Percentiles rank a stretch among this genome's conserved stretches.
Conservation (phyloP, 2,329 filamentous ascomycete genomes). For the Aspergillus awamori region DNA sequence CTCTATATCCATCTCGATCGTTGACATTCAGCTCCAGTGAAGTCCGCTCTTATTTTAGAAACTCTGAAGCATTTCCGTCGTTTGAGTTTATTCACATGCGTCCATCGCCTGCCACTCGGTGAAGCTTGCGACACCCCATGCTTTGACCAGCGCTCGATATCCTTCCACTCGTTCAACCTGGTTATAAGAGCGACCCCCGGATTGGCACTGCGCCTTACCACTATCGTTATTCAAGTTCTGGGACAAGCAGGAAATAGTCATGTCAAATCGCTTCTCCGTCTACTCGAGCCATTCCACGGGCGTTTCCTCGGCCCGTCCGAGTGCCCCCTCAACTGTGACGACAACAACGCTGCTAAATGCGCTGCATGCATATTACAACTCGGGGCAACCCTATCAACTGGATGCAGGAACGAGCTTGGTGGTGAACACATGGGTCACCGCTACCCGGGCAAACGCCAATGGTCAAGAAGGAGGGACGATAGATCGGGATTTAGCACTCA, state of each 20-base stretch:
- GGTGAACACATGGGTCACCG: slow-evolving; percentile 93
- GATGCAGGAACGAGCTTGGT: slow-evolving; percentile 90
- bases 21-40: neutral
- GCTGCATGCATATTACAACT: slow-evolving; percentile 84
- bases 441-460: slow-evolving; percentile 68
- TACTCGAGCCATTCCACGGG: slow-evolving; percentile 64
- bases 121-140: slow-evolving; percentile 5
- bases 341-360: slow-evolving; percentile 91
- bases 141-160: neutral
- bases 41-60: neutral
- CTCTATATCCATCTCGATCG: neutral
- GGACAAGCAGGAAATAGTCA: slow-evolving; percentile 38
- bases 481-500: slow-evolving; percentile 73
- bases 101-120: slow-evolving; percentile 2
- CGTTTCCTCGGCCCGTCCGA: slow-evolving; percentile 55
- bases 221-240: neutral
- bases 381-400: slow-evolving; percentile 78
- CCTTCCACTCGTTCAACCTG: slow-evolving; percentile 6
- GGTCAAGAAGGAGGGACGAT: slow-evolving; percentile 75
- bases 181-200: neutral
- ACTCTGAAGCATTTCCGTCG: neutral
- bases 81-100: slow-evolving; percentile 48
- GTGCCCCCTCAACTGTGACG: slow-evolving; percentile 74
- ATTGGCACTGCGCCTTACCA: neutral
- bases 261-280: slow-evolving; percentile 64